These are phyloP conservation scores for Macadamia integrifolia DNA, from an alignment of 164 flowering plant species.

Conservation along the genomic window DNA sequence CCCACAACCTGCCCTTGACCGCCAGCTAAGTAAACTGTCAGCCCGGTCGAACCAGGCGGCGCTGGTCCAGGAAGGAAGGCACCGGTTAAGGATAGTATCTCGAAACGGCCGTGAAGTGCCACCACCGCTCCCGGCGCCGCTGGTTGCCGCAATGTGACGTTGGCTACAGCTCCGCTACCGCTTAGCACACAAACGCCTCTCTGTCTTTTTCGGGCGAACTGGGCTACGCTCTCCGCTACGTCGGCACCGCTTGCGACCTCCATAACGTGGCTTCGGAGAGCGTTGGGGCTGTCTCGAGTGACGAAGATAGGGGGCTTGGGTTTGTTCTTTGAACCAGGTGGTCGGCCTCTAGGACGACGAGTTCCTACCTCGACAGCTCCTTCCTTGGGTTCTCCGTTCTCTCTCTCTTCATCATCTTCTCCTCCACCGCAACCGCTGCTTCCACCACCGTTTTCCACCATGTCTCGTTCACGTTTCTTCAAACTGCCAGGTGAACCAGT, in stretches of 20 bases:
- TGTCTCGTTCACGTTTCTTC: slow-evolving; percentile 26
- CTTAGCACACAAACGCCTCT: slow-evolving; percentile 76
- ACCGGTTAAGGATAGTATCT: slow-evolving; percentile 67
- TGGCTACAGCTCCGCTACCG: slow-evolving; percentile 66
- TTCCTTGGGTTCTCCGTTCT: slow-evolving; percentile 45
- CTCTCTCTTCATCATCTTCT: slow-evolving; percentile 38
- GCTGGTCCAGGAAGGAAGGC: slow-evolving; percentile 73
- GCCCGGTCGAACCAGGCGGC: slow-evolving; percentile 69
- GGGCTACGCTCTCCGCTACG: slow-evolving; percentile 60
- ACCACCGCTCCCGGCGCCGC: slow-evolving; percentile 61
- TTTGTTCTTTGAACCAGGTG: slow-evolving; percentile 66
- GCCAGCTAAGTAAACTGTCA: slow-evolving; percentile 67
- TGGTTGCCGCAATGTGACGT: slow-evolving; percentile 65
- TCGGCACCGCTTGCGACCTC: slow-evolving; percentile 63
- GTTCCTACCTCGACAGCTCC: slow-evolving; percentile 58
- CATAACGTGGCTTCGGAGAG: slow-evolving; percentile 72
- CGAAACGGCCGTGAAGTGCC: slow-evolving; percentile 68
- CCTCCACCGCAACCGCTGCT: slow-evolving; percentile 9
- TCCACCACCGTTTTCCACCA: slow-evolving; percentile 18
- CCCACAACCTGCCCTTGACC: slow-evolving; percentile 74
- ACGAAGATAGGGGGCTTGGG: slow-evolving; percentile 75
- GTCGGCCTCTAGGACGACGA: slow-evolving; percentile 64
- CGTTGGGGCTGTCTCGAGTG: slow-evolving; percentile 76
- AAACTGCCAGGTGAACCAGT: slow-evolving; percentile 17
- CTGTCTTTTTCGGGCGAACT: slow-evolving; percentile 56